Percentiles rank a stretch among this genome's conserved stretches.
phyloP scores from a whole-genome alignment of 805 yeast species.

The Sugiyamaella boreocaroliniensis region DNA sequence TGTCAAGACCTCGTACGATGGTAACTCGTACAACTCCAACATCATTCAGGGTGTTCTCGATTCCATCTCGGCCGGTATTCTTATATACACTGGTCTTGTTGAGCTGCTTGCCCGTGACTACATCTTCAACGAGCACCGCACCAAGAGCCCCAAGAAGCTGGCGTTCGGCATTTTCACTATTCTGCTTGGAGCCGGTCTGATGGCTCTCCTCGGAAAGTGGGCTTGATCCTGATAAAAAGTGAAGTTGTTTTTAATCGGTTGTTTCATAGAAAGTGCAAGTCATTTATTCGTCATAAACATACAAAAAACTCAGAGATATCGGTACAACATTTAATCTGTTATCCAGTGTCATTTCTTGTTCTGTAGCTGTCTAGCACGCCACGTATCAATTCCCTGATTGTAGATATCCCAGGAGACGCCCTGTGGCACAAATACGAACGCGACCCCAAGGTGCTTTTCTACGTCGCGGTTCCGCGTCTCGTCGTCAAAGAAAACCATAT shows the following conservation, averaged over 20 bases:
- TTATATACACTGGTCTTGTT: constrained; percentile 65
- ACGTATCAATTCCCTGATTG: constrained; percentile 27
- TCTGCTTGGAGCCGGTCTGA: constrained; percentile 56
- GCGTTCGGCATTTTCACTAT: constrained; percentile 37
- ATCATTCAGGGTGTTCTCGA: constrained; percentile 61
- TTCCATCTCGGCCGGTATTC: constrained; percentile 63
- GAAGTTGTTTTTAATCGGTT: background rate
- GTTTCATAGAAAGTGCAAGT: background rate
- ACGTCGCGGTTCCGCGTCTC: constrained; percentile 75
- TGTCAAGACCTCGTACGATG: constrained; percentile 51
- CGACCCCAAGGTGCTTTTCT: constrained; percentile 53
- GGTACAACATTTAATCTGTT: too few species aligned
- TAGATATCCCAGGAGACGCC: constrained; percentile 56
- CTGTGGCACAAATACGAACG: constrained; percentile 57
- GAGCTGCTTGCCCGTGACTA: constrained; percentile 73
- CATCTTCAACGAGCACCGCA: constrained; percentile 39
- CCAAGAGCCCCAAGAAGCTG: constrained; percentile 38
- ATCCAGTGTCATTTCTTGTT: too few species aligned
- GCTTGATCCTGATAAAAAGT: constrained; percentile 37
- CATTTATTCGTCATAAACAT: too few species aligned
- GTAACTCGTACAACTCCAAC: constrained; percentile 46
- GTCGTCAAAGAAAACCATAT: constrained; percentile 70
- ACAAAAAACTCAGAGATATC: too few species aligned
- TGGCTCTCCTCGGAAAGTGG: constrained; percentile 76
- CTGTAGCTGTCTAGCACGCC: constrained; percentile 11